phyloP scores from a whole-genome alignment of 352 stramenopile genomes.

The Globisporangium middletonii region DNA sequence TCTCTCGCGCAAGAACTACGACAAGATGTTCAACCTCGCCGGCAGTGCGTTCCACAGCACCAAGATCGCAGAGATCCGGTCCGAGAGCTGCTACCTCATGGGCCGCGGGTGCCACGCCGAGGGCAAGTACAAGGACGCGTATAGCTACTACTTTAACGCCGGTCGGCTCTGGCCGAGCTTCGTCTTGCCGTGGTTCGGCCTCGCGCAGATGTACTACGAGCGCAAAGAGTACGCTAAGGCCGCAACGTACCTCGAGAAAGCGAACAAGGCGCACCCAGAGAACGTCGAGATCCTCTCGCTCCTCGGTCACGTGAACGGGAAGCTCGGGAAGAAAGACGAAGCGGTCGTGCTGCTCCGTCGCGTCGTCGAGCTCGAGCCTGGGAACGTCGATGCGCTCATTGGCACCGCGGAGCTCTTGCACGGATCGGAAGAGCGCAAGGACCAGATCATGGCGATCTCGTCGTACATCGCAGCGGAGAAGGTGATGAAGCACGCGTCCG shows the following conservation, averaged over 20 bases:
- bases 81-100: conserved; percentile 96
- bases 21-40: conserved; percentile 88
- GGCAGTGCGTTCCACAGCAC: conserved; percentile 87
- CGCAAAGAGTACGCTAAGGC: conserved; percentile 82
- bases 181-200: conserved; percentile 77
- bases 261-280: conserved; percentile 85
- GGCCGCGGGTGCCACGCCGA: conserved; percentile 92
- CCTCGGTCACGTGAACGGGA: conserved; percentile 75
- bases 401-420: conserved; percentile 79
- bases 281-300: conserved; percentile 84
- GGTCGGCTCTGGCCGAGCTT: conserved; percentile 85
- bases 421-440: conserved; percentile 70
- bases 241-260: conserved; percentile 82
- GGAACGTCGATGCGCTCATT: conserved; percentile 82
- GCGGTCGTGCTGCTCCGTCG: conserved; percentile 73
- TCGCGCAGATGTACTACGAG: conserved; percentile 90
- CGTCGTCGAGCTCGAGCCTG: conserved; percentile 80
- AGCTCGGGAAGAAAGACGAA: conserved; percentile 77
- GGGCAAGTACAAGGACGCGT: conserved; percentile 93
- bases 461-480: conserved; percentile 86
- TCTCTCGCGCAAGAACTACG: conserved; percentile 84
- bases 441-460: conserved; percentile 87
- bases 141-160: conserved; percentile 95
- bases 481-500: conserved; percentile 79
- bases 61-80: conserved; percentile 89